Conservation (phyloP, 306 rosid genomes). For the Medicago truncatula region MtrunA17r5.0-ANR NC_053047.1:19480001-19480500, state of each 20-base stretch:
- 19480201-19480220: slow-evolving; percentile 88
- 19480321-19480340: slow-evolving; percentile 92
- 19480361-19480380: slow-evolving; percentile 76
- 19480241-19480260: slow-evolving; percentile 67
- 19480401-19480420: slow-evolving; percentile 69
- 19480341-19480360: slow-evolving; percentile 96
- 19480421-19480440: slow-evolving; percentile 77
- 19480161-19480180: slow-evolving; percentile 90
- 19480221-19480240: slow-evolving; percentile 70
- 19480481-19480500: slow-evolving; percentile 88
- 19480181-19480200: slow-evolving; percentile 92
- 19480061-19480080: slow-evolving; percentile 91
- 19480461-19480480: slow-evolving; percentile 89
- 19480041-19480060: slow-evolving; percentile 84
- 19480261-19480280: slow-evolving; percentile 61
- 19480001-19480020: slow-evolving; percentile 84
- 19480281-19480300: slow-evolving; percentile 81
- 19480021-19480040: slow-evolving; percentile 76
- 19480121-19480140: slow-evolving; percentile 62
- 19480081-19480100: slow-evolving; percentile 83
- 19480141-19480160: slow-evolving; percentile 78
- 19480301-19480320: slow-evolving; percentile 77
- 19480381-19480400: slow-evolving; percentile 68
- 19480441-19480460: slow-evolving; percentile 87
- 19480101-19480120: slow-evolving; percentile 68